A percentile compares a stretch with the other conserved stretches of the same genome.
Conservation (phyloP, 352 stramenopile species). For the Phytophthora chlamydospora region DNA sequence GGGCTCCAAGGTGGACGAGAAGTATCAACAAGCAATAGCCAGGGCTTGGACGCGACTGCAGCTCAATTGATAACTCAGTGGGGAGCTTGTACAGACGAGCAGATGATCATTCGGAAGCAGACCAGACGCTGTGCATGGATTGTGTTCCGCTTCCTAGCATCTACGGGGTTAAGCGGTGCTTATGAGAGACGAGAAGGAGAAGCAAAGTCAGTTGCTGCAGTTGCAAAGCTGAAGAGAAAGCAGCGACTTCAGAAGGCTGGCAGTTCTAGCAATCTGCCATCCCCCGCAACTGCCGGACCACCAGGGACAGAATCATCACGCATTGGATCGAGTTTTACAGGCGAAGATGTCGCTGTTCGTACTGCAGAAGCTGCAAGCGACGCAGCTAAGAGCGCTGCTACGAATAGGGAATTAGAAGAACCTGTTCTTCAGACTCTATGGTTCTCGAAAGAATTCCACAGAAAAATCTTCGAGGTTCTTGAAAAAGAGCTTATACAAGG, state of each 20-base stretch:
- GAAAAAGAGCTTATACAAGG: constrained; percentile 80
- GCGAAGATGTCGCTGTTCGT: constrained; percentile 61
- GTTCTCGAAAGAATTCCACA: constrained; percentile 88
- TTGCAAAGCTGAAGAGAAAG: constrained; percentile 79
- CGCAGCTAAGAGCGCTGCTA: constrained; percentile 77
- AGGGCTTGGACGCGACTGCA: constrained; percentile 17
- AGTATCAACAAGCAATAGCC: neutral
- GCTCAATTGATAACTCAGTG: constrained; percentile 46
- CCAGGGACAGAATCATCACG: constrained; percentile 17
- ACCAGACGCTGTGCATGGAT: constrained; percentile 77
- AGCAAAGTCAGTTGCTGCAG: constrained; percentile 63
- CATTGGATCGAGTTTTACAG: constrained; percentile 40
- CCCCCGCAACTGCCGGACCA: constrained; percentile 7
- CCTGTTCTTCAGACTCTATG: constrained; percentile 82
- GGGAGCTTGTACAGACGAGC: constrained; percentile 66
- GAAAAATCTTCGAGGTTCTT: constrained; percentile 88
- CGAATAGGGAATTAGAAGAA: constrained; percentile 73
- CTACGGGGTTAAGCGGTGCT: constrained; percentile 70
- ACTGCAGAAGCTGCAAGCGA: constrained; percentile 80
- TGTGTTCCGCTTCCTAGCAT: constrained; percentile 82
- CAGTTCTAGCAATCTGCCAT: constrained; percentile 20
- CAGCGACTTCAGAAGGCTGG: constrained; percentile 55
- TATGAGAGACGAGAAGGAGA: constrained; percentile 78
- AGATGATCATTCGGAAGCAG: constrained; percentile 74
- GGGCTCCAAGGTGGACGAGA: constrained; percentile 7